Percentiles rank a stretch among this genome's conserved stretches.
phyloP scores from a whole-genome alignment of 2,329 filamentous ascomycete genomes.

The Phaeosphaeria sp. region DNA sequence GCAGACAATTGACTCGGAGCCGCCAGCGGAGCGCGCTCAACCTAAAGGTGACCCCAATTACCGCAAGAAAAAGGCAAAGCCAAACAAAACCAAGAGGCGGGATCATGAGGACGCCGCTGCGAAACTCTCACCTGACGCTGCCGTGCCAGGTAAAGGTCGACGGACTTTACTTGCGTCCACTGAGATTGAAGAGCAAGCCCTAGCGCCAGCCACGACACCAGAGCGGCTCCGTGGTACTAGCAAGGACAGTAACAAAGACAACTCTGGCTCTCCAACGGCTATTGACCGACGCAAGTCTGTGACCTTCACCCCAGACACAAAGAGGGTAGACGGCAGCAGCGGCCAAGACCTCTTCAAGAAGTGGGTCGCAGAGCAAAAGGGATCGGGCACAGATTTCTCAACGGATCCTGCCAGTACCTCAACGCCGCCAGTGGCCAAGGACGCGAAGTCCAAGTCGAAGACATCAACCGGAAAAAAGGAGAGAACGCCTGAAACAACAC shows the following conservation, averaged over 20 bases:
- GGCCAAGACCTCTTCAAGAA: constrained; percentile 60
- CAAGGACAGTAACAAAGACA: constrained; percentile 20
- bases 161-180: constrained; percentile 41
- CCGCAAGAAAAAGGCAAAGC: constrained; percentile 40
- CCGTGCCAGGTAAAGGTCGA: constrained; percentile 12
- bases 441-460: constrained; percentile 18
- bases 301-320: constrained; percentile 69
- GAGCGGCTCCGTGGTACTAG: constrained; percentile 18
- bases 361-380: constrained; percentile 52
- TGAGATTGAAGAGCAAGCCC: constrained; percentile 26
- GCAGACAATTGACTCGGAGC: constrained; percentile 9
- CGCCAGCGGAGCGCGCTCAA: constrained; percentile 14
- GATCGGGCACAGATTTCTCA: constrained; percentile 25
- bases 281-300: constrained; percentile 62
- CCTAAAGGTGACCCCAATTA: constrained; percentile 47
- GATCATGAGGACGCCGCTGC: constrained; percentile 7
- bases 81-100: constrained; percentile 24
- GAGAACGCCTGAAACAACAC: constrained; percentile 8
- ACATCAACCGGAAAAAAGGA: neutral
- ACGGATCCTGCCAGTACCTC: neutral
- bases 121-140: constrained; percentile 28
- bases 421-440: constrained; percentile 16
- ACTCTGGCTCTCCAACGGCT: constrained; percentile 32
- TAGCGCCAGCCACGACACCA: constrained; percentile 21
- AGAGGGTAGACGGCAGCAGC: constrained; percentile 63